Evolutionary conservation across 73 alveolate genomes (phyloP), one percentile per base, ranked within the genome.

Genomic region (Diophrys sp.): DNA sequence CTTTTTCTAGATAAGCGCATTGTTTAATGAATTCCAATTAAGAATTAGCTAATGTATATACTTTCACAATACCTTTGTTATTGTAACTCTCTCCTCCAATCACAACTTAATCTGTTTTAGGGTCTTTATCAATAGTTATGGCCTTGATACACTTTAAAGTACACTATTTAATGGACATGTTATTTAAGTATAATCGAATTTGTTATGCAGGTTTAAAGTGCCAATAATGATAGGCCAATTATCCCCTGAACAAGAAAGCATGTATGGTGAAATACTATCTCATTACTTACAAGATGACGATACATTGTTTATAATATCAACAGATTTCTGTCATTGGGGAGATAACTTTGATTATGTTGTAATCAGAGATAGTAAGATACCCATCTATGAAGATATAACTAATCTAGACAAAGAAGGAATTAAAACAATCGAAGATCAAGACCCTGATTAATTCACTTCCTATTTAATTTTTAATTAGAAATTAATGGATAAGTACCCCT

Each of bases 271-370:
- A 54, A 76, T 87, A 27, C 84, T 96, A 32, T 95, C 91, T 55
- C 89, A 82, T 75, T 95, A 91, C 80, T 91, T 95, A 77, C 77
- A 67, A 44, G 97, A 96, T 80, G 73, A 84, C 28, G 91, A 85
- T 30, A 96, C 92, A 24, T 44, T 96, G 31, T 96, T 96, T 80
- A 91, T 96, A 0, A 81, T 96, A 8, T 94, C 98, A 31, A 85
- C 97, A 27, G 99, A 96, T 88, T 96, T 96, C 79, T 96, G 99
- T 75, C 99, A 96, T 88, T 96, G 99, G 99, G 99, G 99, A 55
- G 75, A 79, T 30, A 76, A 78, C 68, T 94, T 85, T 71, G 91
- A 76, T 71, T 81, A 31, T 73, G 56, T 67, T 1, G 56, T 31
- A 25, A 72, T 31, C 26, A 73, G 24, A 54, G 29, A 62, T 44